Evolutionary conservation across 83 land plant genomes (phyloP).

Genomic region (Picea mariana): DNA sequence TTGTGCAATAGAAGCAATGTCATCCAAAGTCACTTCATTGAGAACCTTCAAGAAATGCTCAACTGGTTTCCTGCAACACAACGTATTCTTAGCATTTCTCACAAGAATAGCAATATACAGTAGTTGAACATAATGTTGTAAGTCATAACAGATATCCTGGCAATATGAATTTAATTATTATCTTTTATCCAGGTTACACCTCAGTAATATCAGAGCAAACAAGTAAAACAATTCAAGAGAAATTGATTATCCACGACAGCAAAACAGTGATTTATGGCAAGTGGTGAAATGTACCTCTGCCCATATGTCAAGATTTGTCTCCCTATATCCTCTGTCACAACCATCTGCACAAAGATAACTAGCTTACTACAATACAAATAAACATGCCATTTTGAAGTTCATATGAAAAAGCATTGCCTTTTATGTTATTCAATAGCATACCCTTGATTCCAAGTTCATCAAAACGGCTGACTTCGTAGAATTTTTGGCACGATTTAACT

Average conservation of each 20-base stretch:
- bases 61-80: constrained; percentile 67
- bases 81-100: background rate
- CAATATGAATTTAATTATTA: too few relatives aligned
- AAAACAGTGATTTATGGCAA: background rate
- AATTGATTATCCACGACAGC: background rate
- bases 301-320: constrained; percentile 41
- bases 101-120: background rate
- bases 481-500: constrained; percentile 55
- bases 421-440: background rate
- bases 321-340: constrained; percentile 59
- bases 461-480: constrained; percentile 51
- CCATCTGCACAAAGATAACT: constrained; percentile 25
- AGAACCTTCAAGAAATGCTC: constrained; percentile 70
- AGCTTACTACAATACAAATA: background rate
- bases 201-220: background rate
- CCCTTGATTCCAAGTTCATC: constrained; percentile 64
- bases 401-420: background rate
- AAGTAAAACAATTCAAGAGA: background rate
- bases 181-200: too few relatives aligned
- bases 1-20: constrained; percentile 58
- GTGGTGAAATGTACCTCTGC: constrained; percentile 19
- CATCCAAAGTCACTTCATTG: constrained; percentile 66
- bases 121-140: too few relatives aligned
- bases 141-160: too few relatives aligned
- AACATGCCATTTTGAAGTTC: constrained; percentile 2